Base-by-base conservation (phyloP, 495 filamentous ascomycete genomes). In the Friedmanniomyces endolithicus region DNA sequence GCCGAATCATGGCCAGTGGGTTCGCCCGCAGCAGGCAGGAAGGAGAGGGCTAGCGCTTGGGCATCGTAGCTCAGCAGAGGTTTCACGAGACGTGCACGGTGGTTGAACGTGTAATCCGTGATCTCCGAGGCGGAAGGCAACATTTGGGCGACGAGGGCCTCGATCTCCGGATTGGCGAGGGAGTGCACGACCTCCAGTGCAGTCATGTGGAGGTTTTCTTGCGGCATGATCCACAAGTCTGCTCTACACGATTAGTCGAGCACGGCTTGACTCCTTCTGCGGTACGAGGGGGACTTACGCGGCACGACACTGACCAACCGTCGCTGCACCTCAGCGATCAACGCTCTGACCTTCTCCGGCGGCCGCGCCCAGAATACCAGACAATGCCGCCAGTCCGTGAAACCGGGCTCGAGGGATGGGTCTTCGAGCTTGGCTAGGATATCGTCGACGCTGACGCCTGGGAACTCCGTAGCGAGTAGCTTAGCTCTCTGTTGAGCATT, bases 291-390 rank as follows among this genome's bases (percentile, higher is more conserved):
- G 11, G 17, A 70, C 81, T 62, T 71, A 90, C 87, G 77, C 52
- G 85, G 82, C 11, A 79, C 80, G 46, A 79, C 69, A n/a, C 71
- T 62, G 20, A 65, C 65, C 49, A 96, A 71, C 51, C 78, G 75
- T 39, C 72, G 57, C 67, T 95, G 90, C 27, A 95, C 70, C n/a
- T 75, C 72, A 4, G 67, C 63, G 4, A 90, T 77, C 48, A 97
- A 67, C 12, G 77, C 68, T 24, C 79, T 67, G 1, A 95, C 74
- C 58, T 81, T 75, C 46, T 75, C 66, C 12, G 90, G 84, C 14
- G 90, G 90, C 7, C 90, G 77, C 23, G 85, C 87, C 86, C 87
- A 95, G 64, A 95, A 84, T 0, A 84, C 84, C 12, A 96, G 72
- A 63, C 88, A 94, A 61, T 95, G 71, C 37, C 90, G 75, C 16